Conservation (phyloP, 2,329 filamentous ascomycete species). For the Fusarium equiseti region DNA sequence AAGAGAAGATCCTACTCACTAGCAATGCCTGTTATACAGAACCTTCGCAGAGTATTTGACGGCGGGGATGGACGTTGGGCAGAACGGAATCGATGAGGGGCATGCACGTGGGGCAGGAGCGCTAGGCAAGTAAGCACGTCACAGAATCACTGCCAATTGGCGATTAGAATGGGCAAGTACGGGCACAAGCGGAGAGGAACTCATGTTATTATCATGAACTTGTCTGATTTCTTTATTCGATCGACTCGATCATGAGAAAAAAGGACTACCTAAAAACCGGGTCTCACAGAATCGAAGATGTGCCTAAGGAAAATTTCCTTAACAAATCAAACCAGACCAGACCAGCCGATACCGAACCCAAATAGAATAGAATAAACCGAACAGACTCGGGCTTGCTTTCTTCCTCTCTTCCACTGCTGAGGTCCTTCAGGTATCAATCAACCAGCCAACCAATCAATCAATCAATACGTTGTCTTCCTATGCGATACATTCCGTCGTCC, state of each 20-base stretch:
- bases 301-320: constrained; percentile 26
- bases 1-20: constrained; percentile 5
- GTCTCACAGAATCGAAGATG: constrained; percentile 37
- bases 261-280: constrained; percentile 40
- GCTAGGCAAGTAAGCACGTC: constrained; percentile 45
- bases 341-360: constrained; percentile 17
- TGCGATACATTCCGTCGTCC: constrained; percentile 31
- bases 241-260: constrained; percentile 36
- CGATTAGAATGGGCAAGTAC: constrained; percentile 4
- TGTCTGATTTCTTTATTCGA: constrained; percentile 30
- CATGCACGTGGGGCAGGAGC: constrained; percentile 45
- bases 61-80: constrained; percentile 5
- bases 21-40: constrained; percentile 15
- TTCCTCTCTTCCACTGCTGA: constrained; percentile 15
- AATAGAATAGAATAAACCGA: constrained; percentile 20
- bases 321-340: constrained; percentile 12
- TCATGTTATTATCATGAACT: constrained; percentile 40
- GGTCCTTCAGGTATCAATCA: constrained; percentile 30
- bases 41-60: constrained; percentile 24
- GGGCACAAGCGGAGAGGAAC: constrained; percentile 14
- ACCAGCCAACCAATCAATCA: constrained; percentile 18
- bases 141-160: constrained; percentile 34
- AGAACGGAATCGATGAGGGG: constrained; percentile 31
- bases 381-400: constrained; percentile 22
- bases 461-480: constrained; percentile 27